phyloP scores from a whole-genome alignment of 2,329 filamentous ascomycete genomes.

The Fusarium humuli region DNA sequence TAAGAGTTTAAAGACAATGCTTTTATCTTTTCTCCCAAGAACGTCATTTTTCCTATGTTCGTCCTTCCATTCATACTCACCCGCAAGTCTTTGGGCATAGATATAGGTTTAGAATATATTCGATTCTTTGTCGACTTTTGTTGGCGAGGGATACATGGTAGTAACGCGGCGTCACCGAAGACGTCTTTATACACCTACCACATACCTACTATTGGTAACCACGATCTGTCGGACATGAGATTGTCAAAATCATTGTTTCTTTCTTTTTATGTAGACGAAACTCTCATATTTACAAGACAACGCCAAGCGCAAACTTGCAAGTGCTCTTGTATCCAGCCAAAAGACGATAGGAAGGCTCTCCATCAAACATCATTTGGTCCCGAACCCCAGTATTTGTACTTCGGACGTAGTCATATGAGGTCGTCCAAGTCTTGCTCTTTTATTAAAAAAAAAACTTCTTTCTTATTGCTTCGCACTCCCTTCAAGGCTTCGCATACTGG shows the following conservation, averaged over 20 bases:
- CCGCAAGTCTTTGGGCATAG: neutral
- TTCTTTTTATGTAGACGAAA: constrained; percentile 21
- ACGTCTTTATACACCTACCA: neutral
- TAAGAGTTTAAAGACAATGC: neutral
- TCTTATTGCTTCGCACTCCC: constrained; percentile 15
- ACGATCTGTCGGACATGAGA: neutral
- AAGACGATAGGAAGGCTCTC: constrained; percentile 24
- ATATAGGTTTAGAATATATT: neutral
- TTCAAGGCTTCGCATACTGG: constrained; percentile 74
- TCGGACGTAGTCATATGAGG: constrained; percentile 5
- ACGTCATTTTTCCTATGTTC: neutral
- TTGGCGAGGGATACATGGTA: neutral
- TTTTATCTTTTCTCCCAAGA: neutral
- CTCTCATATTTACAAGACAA: constrained; percentile 32
- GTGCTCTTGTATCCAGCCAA: constrained; percentile 32
- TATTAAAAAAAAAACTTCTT: neutral
- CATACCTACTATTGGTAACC: neutral
- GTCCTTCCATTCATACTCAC: neutral
- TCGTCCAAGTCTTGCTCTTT: constrained; percentile 24
- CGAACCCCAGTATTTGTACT: constrained; percentile 35
- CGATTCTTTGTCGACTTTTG: neutral
- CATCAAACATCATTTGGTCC: constrained; percentile 29
- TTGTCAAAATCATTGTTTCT: constrained; percentile 20
- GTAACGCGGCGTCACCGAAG: neutral
- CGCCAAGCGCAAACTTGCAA: constrained; percentile 31